Evolutionary conservation across 257 asterid species (phyloP).

Genomic region (Paraleonurus japonicus): DNA sequence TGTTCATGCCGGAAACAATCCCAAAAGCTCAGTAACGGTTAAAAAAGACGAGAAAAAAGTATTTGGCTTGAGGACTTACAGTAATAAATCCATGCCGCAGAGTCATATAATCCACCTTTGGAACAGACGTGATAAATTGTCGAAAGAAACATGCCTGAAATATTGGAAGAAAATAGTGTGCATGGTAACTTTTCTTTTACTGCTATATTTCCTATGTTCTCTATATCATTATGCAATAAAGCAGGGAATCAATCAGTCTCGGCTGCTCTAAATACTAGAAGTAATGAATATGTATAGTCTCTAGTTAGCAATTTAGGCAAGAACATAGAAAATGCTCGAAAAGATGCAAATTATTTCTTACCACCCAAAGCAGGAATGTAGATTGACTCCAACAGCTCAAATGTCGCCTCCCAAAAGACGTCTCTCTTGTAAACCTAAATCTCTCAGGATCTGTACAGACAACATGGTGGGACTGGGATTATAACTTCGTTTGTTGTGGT

Average conservation of each 20-base stretch:
- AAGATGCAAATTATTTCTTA: conserved; percentile 14
- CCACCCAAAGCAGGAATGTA: conserved; percentile 47
- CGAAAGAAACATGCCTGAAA: conserved; percentile 61
- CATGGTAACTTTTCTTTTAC: neutral
- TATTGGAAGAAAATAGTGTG: neutral
- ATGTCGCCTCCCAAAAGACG: conserved; percentile 63
- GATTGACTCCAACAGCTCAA: conserved; percentile 57
- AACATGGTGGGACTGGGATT: neutral
- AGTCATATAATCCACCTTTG: conserved; percentile 59
- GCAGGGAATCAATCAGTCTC: neutral
- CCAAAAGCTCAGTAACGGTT: neutral
- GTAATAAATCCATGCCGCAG: conserved; percentile 54
- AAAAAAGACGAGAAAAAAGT: too few relatives aligned
- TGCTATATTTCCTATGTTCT: neutral
- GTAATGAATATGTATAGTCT: neutral
- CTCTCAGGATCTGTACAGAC: conserved; percentile 55
- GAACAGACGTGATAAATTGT: conserved; percentile 56
- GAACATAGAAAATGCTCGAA: neutral
- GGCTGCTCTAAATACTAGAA: neutral
- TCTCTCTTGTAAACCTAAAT: conserved; percentile 57
- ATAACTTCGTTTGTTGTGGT: neutral
- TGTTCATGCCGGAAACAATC: conserved; percentile 19
- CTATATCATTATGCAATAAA: neutral
- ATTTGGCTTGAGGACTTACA: conserved; percentile 31
- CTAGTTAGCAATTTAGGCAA: neutral